Percentiles rank a stretch among this genome's conserved stretches.
These are phyloP conservation scores for Raphidocelis subcapitata DNA, from an alignment of 139 green algal species.

Conservation along the genomic window DNA sequence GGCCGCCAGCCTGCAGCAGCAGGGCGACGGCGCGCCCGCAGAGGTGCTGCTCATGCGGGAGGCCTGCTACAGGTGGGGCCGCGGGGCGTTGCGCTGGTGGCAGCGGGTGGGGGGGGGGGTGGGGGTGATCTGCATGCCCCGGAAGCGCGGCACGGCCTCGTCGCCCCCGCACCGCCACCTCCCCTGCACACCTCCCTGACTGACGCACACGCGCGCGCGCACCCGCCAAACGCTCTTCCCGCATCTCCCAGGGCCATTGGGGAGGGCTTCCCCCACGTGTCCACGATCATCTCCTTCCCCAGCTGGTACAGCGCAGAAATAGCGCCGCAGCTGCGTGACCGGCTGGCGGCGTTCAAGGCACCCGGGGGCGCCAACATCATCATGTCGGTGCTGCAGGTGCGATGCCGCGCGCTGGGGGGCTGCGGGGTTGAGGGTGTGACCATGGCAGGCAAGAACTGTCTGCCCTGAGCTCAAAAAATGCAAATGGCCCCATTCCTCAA, in stretches of 20 bases:
- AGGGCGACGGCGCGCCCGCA: not conserved
- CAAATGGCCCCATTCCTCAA: too few species aligned
- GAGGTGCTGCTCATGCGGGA: conserved; percentile 60
- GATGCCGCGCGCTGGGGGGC: not conserved
- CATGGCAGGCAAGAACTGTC: too few species aligned
- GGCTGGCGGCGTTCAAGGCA: conserved; percentile 33
- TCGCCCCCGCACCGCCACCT: not conserved
- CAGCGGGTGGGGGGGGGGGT: too few species aligned
- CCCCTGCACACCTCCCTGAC: not conserved
- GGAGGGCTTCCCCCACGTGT: conserved; percentile 72
- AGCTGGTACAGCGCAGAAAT: conserved; percentile 70
- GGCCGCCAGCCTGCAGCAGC: conserved; percentile 46
- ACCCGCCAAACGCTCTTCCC: too few species aligned
- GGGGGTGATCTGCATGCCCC: too few species aligned
- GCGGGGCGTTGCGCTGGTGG: conserved; percentile 11
- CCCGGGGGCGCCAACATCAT: conserved; percentile 9
- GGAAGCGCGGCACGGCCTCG: too few species aligned
- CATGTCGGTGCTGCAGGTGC: conserved; percentile 34
- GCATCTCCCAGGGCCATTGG: conserved; percentile 48
- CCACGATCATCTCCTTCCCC: conserved; percentile 57
- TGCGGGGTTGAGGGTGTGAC: not conserved
- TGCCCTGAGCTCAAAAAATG: too few species aligned
- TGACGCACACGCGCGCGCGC: not conserved
- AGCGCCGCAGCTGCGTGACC: conserved; percentile 36
- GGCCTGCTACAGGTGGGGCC: conserved; percentile 57